Evolutionary conservation across 1,284 basidiomycete genomes (phyloP).

Genomic region (Apiotrichum akiyoshidainum): DNA sequence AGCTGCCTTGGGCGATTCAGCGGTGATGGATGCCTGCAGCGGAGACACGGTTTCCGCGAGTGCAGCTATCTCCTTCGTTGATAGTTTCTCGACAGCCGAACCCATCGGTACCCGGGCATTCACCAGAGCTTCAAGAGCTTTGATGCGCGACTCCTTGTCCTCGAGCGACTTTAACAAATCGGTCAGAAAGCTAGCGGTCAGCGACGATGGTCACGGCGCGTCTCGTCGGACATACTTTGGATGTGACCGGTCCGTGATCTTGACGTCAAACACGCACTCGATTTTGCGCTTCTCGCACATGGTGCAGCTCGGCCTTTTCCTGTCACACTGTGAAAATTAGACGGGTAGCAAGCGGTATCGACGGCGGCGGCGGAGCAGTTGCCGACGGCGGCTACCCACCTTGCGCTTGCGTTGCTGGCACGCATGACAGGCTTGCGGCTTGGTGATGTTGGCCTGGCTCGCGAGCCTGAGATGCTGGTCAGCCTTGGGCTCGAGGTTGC

Average conservation of each 20-base stretch:
- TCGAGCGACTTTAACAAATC: constrained; percentile 12
- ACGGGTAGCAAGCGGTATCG: no score
- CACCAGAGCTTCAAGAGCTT: constrained; percentile 8
- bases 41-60: background rate
- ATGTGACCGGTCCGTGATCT: constrained; percentile 12
- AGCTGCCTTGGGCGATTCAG: background rate
- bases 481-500: background rate
- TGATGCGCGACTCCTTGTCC: constrained; percentile 11
- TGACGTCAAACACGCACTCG: constrained; percentile 15
- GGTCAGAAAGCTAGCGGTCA: constrained; percentile 9
- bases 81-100: background rate
- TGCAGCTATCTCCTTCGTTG: constrained; percentile 2
- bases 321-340: constrained; percentile 12
- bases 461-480: background rate
- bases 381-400: background rate
- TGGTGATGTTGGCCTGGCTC: background rate
- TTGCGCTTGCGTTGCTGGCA: constrained; percentile 20
- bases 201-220: background rate
- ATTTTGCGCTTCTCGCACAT: constrained; percentile 15
- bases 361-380: background rate
- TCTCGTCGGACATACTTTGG: constrained; percentile 6
- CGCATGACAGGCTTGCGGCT: constrained; percentile 14
- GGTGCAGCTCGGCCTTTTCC: constrained; percentile 10
- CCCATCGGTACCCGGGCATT: constrained; percentile 4
- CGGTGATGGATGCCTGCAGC: background rate